These are phyloP conservation scores for Tetracladium setigerum DNA, from an alignment of 495 filamentous ascomycete genomes.

Conservation along the genomic window DNA sequence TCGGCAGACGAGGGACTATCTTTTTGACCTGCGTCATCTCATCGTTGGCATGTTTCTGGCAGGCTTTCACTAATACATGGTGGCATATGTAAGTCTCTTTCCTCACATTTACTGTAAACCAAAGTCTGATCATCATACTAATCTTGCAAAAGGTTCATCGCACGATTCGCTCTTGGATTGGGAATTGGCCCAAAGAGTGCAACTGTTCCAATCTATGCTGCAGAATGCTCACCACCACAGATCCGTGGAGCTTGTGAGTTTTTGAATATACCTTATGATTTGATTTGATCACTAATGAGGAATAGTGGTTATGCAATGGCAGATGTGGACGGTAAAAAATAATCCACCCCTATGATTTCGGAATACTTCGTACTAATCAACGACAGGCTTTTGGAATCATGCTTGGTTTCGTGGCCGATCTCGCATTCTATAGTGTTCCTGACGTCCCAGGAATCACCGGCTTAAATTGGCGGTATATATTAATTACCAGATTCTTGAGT, in stretches of 20 bases:
- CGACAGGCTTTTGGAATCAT: conserved; percentile 66
- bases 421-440: conserved; percentile 62
- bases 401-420: conserved; percentile 63
- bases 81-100: conserved; percentile 33
- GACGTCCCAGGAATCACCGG: conserved; percentile 47
- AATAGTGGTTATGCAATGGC: conserved; percentile 67
- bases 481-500: too few relatives aligned
- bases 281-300: not conserved
- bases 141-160: conserved; percentile 47
- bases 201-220: conserved; percentile 72
- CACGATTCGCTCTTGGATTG: conserved; percentile 63
- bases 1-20: conserved; percentile 78
- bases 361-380: not conserved
- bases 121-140: not conserved
- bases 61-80: conserved; percentile 68
- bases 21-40: conserved; percentile 66
- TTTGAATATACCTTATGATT: conserved; percentile 25
- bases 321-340: conserved; percentile 40
- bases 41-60: conserved; percentile 67
- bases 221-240: conserved; percentile 62
- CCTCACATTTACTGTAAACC: conserved; percentile 25
- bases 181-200: conserved; percentile 78
- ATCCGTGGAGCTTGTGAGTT: conserved; percentile 57
- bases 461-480: conserved; percentile 58
- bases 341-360: too few relatives aligned